A percentile compares a stretch with the other conserved stretches of the same genome.
Conservation (phyloP, 257 asterid genomes). For the Nicotiana noctiflora region DNA sequence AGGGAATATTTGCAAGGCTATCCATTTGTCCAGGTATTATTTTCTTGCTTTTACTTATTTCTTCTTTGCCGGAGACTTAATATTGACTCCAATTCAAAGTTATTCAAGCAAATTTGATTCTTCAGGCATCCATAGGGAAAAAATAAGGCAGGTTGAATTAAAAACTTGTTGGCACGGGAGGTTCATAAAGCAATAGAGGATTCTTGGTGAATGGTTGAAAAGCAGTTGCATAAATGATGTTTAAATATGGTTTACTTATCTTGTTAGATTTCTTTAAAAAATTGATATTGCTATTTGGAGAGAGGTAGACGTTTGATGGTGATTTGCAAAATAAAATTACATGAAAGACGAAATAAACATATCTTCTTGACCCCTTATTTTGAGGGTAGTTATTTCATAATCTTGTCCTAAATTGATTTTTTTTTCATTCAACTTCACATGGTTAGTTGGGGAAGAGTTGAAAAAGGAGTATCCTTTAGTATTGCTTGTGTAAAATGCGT, state of each 20-base stretch:
- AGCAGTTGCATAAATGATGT: neutral
- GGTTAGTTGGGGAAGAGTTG: neutral
- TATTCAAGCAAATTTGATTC: neutral
- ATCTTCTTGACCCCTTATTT: neutral
- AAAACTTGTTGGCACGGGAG: neutral
- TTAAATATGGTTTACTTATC: neutral
- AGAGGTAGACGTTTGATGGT: neutral
- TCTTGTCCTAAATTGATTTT: neutral
- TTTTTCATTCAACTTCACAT: neutral
- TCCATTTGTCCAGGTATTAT: conserved; percentile 51
- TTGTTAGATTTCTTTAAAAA: neutral
- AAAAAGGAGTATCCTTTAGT: neutral
- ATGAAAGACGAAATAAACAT: too few relatives aligned
- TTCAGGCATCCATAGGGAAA: neutral
- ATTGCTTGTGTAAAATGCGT: neutral
- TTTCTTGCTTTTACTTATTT: conserved; percentile 8
- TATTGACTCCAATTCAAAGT: neutral
- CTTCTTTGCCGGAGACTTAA: neutral
- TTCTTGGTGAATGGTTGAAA: neutral
- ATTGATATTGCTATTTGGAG: neutral
- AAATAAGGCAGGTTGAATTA: neutral
- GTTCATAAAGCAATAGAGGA: neutral
- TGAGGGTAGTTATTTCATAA: neutral
- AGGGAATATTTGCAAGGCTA: conserved; percentile 58
- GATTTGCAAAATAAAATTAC: neutral